phyloP scores from a whole-genome alignment of 1,284 basidiomycete genomes.

The Microbotryum saponariae region DNA sequence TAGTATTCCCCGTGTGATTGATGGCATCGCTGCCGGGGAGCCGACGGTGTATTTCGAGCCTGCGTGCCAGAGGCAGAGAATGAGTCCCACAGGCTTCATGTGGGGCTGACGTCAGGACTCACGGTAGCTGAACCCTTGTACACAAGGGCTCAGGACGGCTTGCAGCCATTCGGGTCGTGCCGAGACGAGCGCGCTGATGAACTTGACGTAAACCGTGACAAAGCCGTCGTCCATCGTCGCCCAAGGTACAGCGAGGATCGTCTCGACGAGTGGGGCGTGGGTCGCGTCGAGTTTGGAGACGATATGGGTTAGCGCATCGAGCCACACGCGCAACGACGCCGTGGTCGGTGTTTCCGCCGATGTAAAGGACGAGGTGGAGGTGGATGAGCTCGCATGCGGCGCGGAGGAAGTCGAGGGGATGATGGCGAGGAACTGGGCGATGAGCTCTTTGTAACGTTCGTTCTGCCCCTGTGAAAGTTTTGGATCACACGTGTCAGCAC shows the following conservation, averaged over 20 bases:
- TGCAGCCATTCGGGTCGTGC: conserved; percentile 89
- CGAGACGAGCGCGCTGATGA: conserved; percentile 84
- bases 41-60: conserved; percentile 28
- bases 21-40: conserved; percentile 37
- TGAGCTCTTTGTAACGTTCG: conserved; percentile 48
- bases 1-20: conserved; percentile 69
- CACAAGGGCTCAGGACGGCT: conserved; percentile 68
- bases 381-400: conserved; percentile 33
- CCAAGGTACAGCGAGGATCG: conserved; percentile 85
- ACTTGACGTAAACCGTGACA: conserved; percentile 75
- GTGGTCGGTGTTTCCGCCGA: conserved; percentile 16
- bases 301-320: conserved; percentile 48
- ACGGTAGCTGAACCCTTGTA: conserved; percentile 84
- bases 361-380: conserved; percentile 26
- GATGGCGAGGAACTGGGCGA: conserved; percentile 47
- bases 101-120: conserved; percentile 43
- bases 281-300: conserved; percentile 65
- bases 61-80: neutral
- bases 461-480: conserved; percentile 38
- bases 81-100: neutral
- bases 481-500: conserved; percentile 40
- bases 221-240: conserved; percentile 73
- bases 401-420: conserved; percentile 27
- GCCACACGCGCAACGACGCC: conserved; percentile 34
- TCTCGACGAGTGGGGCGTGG: conserved; percentile 77